A percentile compares a stretch with the other conserved stretches of the same genome.
Conservation (phyloP, 768 basidiomycete species). For the Lentinula sp. region DNA sequence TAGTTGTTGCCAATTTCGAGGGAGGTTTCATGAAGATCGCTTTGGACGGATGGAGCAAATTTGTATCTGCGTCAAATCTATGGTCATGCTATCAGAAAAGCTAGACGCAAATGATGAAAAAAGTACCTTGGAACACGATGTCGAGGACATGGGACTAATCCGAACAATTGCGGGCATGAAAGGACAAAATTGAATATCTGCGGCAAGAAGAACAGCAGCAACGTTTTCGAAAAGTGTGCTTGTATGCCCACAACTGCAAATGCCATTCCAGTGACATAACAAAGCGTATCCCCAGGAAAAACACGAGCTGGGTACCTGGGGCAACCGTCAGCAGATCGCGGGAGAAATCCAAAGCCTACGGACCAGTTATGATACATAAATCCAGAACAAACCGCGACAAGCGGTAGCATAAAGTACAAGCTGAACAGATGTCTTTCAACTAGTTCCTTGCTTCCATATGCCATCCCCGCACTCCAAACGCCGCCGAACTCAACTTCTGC, state of each 20-base stretch:
- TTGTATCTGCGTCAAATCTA: slow-evolving; percentile 73
- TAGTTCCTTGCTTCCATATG: slow-evolving; percentile 78
- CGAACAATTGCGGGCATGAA: slow-evolving; percentile 92
- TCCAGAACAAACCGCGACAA: slow-evolving; percentile 84
- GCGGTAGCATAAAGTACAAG: slow-evolving; percentile 93
- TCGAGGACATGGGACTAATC: slow-evolving; percentile 87
- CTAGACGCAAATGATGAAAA: not conserved
- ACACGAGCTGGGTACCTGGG: slow-evolving; percentile 90
- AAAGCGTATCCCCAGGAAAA: slow-evolving; percentile 96
- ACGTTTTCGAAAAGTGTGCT: slow-evolving; percentile 94
- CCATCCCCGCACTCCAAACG: slow-evolving; percentile 79
- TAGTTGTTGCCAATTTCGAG: slow-evolving; percentile 41
- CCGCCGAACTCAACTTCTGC: slow-evolving; percentile 72
- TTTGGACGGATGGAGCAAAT: slow-evolving; percentile 74
- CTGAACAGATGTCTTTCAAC: slow-evolving; percentile 94
- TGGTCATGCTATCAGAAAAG: not conserved
- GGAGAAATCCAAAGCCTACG: slow-evolving; percentile 18
- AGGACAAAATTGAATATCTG: slow-evolving; percentile 97
- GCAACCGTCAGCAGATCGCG: slow-evolving; percentile 1
- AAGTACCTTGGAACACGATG: slow-evolving; percentile 87
- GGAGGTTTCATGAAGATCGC: slow-evolving; percentile 56
- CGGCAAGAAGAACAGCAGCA: slow-evolving; percentile 94
- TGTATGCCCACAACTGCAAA: slow-evolving; percentile 97
- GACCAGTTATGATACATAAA: slow-evolving; percentile 97
- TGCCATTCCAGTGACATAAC: slow-evolving; percentile 98